phyloP scores from a whole-genome alignment of 1,284 basidiomycete species.

The Microbotryomycetes sp. region DNA sequence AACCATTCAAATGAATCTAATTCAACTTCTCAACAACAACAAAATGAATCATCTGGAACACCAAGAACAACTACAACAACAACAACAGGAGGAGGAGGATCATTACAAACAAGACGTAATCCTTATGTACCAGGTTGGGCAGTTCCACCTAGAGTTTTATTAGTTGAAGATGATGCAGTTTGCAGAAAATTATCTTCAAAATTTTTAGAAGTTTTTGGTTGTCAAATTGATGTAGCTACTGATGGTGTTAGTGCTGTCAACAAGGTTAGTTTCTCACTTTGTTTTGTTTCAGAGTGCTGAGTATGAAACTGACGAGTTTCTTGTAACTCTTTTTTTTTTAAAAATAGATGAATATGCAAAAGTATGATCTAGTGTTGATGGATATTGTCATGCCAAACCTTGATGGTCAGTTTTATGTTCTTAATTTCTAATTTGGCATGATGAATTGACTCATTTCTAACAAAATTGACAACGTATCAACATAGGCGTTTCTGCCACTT shows the following conservation, averaged over 20 bases:
- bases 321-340: too few relatives aligned
- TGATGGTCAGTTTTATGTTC: slow-evolving; percentile 53
- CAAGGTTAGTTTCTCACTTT: slow-evolving; percentile 81
- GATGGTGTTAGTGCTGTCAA: slow-evolving; percentile 88
- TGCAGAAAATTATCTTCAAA: slow-evolving; percentile 81
- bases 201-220: slow-evolving; percentile 92
- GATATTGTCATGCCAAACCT: slow-evolving; percentile 93
- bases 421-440: too few relatives aligned
- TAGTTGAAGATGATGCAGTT: slow-evolving; percentile 93
- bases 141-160: slow-evolving; percentile 55
- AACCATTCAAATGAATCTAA: too few relatives aligned
- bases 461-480: background rate
- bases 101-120: background rate
- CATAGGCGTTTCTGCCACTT: slow-evolving; percentile 68
- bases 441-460: too few relatives aligned
- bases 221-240: slow-evolving; percentile 86
- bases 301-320: too few relatives aligned
- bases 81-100: slow-evolving; percentile 1
- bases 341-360: slow-evolving; percentile 60
- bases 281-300: too few relatives aligned
- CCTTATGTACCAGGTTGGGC: slow-evolving; percentile 63
- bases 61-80: too few relatives aligned
- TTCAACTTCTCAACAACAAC: too few relatives aligned
- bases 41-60: too few relatives aligned
- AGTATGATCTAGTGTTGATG: slow-evolving; percentile 93